Percentiles rank a stretch among this genome's conserved stretches.
phyloP scores from a whole-genome alignment of 2,329 filamentous ascomycete genomes.

The Sphaerostilbella broomeana region DNA sequence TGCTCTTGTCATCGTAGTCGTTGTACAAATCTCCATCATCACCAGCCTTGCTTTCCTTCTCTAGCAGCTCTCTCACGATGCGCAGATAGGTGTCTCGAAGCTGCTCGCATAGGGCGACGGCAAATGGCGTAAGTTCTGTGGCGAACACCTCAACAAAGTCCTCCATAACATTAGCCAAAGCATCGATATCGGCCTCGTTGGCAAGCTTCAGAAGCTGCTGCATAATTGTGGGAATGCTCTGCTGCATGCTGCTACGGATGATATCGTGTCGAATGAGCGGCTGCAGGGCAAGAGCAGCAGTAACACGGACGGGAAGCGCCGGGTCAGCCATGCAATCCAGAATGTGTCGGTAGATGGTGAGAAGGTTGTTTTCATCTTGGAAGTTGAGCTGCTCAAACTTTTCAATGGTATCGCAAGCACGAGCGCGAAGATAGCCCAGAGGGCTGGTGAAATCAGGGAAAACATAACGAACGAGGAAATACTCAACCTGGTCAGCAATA shows the following conservation, averaged over 20 bases:
- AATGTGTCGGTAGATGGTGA: slow-evolving; percentile 94
- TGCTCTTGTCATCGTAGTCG: slow-evolving; percentile 98
- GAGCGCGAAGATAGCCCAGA: slow-evolving; percentile 86
- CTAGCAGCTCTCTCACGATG: slow-evolving; percentile 84
- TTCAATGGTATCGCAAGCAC: slow-evolving; percentile 94
- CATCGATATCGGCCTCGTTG: slow-evolving; percentile 96
- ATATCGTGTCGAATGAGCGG: slow-evolving; percentile 92
- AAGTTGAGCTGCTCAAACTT: slow-evolving; percentile 98
- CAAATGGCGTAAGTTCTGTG: slow-evolving; percentile 92
- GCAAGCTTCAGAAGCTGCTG: slow-evolving; percentile 94
- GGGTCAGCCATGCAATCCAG: slow-evolving; percentile 93
- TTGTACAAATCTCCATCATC: slow-evolving; percentile 74
- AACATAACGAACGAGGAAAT: slow-evolving; percentile 96
- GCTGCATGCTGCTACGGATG: slow-evolving; percentile 91
- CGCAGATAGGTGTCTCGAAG: slow-evolving; percentile 91
- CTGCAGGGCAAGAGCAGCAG: slow-evolving; percentile 87
- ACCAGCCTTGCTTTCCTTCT: slow-evolving; percentile 73
- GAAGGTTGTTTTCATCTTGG: slow-evolving; percentile 90
- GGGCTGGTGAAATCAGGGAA: slow-evolving; percentile 95
- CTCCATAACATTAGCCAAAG: slow-evolving; percentile 97
- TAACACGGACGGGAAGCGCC: slow-evolving; percentile 89
- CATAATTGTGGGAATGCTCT: slow-evolving; percentile 98
- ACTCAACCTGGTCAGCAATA: slow-evolving; percentile 94
- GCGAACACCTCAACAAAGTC: slow-evolving; percentile 99
- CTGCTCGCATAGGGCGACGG: slow-evolving; percentile 91